These are phyloP conservation scores for Spinacia oleracea DNA, from an alignment of 179 eudicot species.

Conservation along the genomic window DNA sequence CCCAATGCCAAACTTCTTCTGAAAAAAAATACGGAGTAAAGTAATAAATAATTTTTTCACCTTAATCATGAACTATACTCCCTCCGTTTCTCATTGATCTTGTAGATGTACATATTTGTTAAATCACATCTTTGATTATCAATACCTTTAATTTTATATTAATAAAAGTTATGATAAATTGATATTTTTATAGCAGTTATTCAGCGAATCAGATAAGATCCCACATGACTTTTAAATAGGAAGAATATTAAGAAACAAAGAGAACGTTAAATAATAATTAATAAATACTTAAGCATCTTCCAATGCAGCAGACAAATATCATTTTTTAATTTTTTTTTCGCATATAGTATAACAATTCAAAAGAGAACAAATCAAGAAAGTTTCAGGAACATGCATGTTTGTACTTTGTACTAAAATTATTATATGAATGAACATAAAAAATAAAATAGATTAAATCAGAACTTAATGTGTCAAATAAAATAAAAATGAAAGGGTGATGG, in stretches of 20 bases:
- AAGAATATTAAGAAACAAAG: too few relatives aligned
- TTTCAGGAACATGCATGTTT: conserved; percentile 38
- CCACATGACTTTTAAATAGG: too few relatives aligned
- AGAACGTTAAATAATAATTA: too few relatives aligned
- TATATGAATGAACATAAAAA: conserved; percentile 17
- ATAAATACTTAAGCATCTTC: conserved; percentile 25
- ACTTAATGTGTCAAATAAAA: conserved; percentile 24
- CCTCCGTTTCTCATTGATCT: too few relatives aligned
- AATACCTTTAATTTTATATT: too few relatives aligned
- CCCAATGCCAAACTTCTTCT: conserved; percentile 27
- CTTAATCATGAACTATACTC: too few relatives aligned
- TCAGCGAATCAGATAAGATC: too few relatives aligned
- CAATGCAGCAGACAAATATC: conserved; percentile 32
- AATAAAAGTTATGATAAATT: too few relatives aligned
- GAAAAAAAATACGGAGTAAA: neutral
- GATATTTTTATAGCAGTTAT: too few relatives aligned
- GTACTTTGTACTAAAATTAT: conserved; percentile 31
- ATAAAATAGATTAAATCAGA: conserved; percentile 19
- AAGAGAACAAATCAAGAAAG: conserved; percentile 34
- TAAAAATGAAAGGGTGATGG: conserved; percentile 12
- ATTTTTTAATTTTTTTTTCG: conserved; percentile 9
- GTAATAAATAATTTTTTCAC: neutral
- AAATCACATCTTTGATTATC: too few relatives aligned
- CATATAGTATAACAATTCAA: neutral
- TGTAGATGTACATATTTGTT: too few relatives aligned